Base-by-base conservation (phyloP, 495 filamentous ascomycete genomes). In the Achaetomiella virescens region DNA sequence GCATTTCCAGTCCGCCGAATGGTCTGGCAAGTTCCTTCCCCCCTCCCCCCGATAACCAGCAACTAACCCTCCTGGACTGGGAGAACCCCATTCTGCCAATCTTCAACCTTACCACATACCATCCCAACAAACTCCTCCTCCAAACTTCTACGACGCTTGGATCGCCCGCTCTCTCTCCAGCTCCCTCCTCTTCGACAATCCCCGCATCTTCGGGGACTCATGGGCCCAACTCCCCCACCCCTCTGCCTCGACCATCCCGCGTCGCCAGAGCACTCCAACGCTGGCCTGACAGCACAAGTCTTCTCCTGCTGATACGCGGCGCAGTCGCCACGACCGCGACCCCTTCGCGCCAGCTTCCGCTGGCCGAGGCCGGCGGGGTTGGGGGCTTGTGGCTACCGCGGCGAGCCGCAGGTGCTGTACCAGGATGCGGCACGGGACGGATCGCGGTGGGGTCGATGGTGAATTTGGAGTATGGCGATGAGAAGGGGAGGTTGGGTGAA, bases 221-320 rank as follows among this genome's bases (percentile, higher is more conserved):
- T n/a, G n/a, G n/a, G n/a, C n/a, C n/a, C n/a, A n/a, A n/a, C n/a
- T n/a, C n/a, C n/a, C n/a, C n/a, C n/a, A n/a, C n/a, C 78, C 45
- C 59, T 79, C 31, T 76, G 78, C 51, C 75, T 68, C 64, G 68
- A 72, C 52, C 64, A 77, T 46, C 58, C 61, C 2, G 27, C 48
- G 9, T 50, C 68, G 12, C n/a, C 57, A 62, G 46, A 46, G 9
- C 64, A 67, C 27, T 70, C 68, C 45, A 25, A 50, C 10, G 43
- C 38, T 12, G 45, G 58, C n/a, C 12, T 60, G 33, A 73, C 78
- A 0, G 74, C 78, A 55, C 78, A 81, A 61, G 78, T 81, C 0
- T 78, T 78, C 46, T 70, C 74, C 0, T 79, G 76, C 64, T 79
- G 76, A 76, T 77, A 78, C n/a, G n/a, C 45, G 77, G 75, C 11